Base-by-base conservation (phyloP, 1,284 basidiomycete species). In the Mycosarcoma mackinlayi region DNA sequence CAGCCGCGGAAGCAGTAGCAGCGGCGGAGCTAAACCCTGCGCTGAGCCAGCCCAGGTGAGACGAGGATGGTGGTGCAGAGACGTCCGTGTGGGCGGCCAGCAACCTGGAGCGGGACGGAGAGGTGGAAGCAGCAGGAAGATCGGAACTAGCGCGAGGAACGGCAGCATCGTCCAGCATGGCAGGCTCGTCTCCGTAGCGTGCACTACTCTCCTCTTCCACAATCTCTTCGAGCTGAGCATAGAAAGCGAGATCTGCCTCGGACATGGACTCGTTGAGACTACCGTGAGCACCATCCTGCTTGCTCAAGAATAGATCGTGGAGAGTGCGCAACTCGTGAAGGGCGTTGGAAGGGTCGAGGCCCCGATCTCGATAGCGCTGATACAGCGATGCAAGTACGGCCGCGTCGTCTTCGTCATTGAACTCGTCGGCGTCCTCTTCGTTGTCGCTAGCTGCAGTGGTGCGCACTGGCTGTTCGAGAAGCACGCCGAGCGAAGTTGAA, bases 251-350 rank as follows among this genome's bases (percentile, higher is more conserved):
- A 27, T 76, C 75, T 24, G 68, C 65, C 3, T 65, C 64, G 49
- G 68, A 73, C 72, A 76, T 75, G 37, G 62, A 40, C 3, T 57
- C 53, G 24, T 63, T 50, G 25, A 73, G 53, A 27, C 48, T 60
- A 28, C 58, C 70, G 30, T 49, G 39, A 31, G 41, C 52, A 13
- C 58, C 51, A 11, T 65, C 62, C 48, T 73, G 76, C 49, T 77
- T 77, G 66, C 71, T 73, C 39, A 77, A 59, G 30, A 72, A 77
- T 31, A 77, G 71, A 49, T 73, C 74, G 48, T 77, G 76, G 2
- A 77, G 56, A 6, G 76, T 71, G 27, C 74, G 67, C 27, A 77
- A 57, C 57, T 77, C 76, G 38, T 75, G 63, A 10, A 76, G 55
- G 4, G 76, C 76, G 35, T 73, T 73, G 45, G 74, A 67, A 31